phyloP scores from a whole-genome alignment of 805 yeast genomes.

The Ogataea haglerorum region DNA sequence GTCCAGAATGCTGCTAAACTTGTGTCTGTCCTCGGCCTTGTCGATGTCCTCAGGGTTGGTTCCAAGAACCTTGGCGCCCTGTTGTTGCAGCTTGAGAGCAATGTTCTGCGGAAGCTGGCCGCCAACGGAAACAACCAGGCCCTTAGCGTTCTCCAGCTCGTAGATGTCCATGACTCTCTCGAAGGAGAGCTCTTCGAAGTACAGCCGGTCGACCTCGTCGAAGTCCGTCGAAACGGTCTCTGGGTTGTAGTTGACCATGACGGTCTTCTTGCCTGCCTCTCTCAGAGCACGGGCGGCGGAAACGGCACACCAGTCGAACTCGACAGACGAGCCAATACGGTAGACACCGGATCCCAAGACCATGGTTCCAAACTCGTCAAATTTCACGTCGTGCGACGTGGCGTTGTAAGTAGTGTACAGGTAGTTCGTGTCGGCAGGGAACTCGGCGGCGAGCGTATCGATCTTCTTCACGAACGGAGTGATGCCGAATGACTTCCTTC shows the following conservation, averaged over 20 bases:
- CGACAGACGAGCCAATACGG: conserved; percentile 98
- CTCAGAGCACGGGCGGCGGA: conserved; percentile 92
- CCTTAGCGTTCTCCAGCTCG: conserved; percentile 83
- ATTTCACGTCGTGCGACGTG: conserved; percentile 75
- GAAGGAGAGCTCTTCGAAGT: conserved; percentile 90
- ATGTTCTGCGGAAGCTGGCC: conserved; percentile 98
- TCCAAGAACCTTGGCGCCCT: conserved; percentile 91
- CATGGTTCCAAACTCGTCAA: conserved; percentile 90
- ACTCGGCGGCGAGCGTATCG: conserved; percentile 98
- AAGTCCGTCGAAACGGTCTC: conserved; percentile 98
- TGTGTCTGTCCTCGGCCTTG: conserved; percentile 96
- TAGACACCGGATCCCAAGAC: conserved; percentile 98
- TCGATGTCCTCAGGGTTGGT: conserved; percentile 98
- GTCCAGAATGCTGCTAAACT: conserved; percentile 96
- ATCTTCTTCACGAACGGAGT: conserved; percentile 93
- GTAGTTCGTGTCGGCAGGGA: conserved; percentile 95
- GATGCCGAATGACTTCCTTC: conserved; percentile 84
- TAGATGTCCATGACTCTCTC: conserved; percentile 95
- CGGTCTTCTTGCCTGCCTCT: conserved; percentile 79
- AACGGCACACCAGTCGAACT: conserved; percentile 99
- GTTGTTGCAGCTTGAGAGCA: conserved; percentile 88
- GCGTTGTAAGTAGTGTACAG: conserved; percentile 94
- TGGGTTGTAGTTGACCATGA: conserved; percentile 97
- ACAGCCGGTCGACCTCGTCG: conserved; percentile 95
- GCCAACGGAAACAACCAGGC: conserved; percentile 97